Evolutionary conservation across 768 basidiomycete species (phyloP), one percentile per base, ranked within the genome.

Genomic region (Candolleomyces aberdarensis): DNA sequence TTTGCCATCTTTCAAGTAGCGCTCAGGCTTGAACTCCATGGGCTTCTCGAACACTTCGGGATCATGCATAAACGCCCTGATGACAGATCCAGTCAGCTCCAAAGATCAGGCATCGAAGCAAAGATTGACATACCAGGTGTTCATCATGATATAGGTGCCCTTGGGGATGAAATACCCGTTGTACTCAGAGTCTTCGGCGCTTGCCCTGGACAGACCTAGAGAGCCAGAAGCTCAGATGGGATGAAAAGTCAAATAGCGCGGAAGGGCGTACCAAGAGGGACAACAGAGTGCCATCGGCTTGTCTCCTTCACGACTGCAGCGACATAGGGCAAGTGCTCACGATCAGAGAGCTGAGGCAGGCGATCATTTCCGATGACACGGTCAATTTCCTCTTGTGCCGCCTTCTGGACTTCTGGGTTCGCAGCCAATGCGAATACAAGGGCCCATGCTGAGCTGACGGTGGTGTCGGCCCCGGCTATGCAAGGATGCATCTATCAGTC

Each of bases 161-260:
- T 71, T 71, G 15, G 77, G 76, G 43, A 78, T 73, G 48, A 67
- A 69, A 61, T 75, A 76, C 5, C 75, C 75, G 46, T 72, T 69
- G 54, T 73, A 76, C 15, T 72, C 68, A 58, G 76, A 74, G 26
- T 76, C 74, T 22, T 65, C 52, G 10, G 58, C 64, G 19, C 60
- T 47, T 15, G 54, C 31, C 50, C 66, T 68, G 2, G 64, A 60
- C 22, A 70, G 54, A 26, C 59, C 70, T 65, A 36, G 20, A n/a
- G 29, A 15, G 20, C 3, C 31, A 41, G 8, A 43, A 7, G 19
- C 17, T 62, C 26, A 54, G 51, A 17, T 15, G 13, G n/a, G 31
- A 39, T 54, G 22, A 29, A 19, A 55, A 32, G 11, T 14, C 19
- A 41, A 48, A 22, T 17, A 56, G 57, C 26, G 2, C 29, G 9